Base-by-base conservation (phyloP, 805 yeast genomes). In the Nakazawaea wyomingensis region DNA sequence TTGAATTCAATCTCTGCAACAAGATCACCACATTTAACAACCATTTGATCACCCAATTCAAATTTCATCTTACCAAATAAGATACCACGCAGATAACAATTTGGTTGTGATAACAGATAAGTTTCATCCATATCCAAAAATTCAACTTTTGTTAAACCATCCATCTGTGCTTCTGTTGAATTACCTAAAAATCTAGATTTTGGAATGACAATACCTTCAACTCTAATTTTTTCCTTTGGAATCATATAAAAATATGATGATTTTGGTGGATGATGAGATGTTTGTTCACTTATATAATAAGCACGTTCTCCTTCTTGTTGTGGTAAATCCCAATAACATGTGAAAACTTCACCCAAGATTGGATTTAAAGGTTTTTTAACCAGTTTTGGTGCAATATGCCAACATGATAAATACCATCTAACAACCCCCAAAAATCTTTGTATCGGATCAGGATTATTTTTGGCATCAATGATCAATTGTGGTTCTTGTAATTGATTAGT, bases 311-410 rank as follows among this genome's bases (percentile, higher is more conserved):
- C 78, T 24, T 30, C 32, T 24, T 73, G 78, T 24, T 71, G 75
- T 9, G 90, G 80, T 36, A 88, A 65, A 54, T 89, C 93, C 99
- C 99, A 93, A 60, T 84, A 90, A 56, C 96, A 83, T 17, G 87
- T 76, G 62, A 87, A 93, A 51, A 83, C 74, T 60, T 93, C 99
- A 24, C 98, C 97, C 20, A 93, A 60, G 5, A 93, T 88, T 1
- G 99, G 99, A 58, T 93, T 93, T 55, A 93, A 70, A 0, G 99
- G 99, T 62, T 93, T 93, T 61, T 93, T 93, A 13, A 93, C 99
- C 3, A 98, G 99, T 59, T 91, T 91, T 22, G 98, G 99, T 1
- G 97, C 93, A 60, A 93, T 93, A 59, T 93, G 97, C 98, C 98
- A 93, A 37, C 95, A 88, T 3, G 96, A 78, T 61, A 93, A 71